These are phyloP conservation scores for Auricularia cornea DNA, from an alignment of 768 basidiomycete genomes.

Conservation along the genomic window DNA sequence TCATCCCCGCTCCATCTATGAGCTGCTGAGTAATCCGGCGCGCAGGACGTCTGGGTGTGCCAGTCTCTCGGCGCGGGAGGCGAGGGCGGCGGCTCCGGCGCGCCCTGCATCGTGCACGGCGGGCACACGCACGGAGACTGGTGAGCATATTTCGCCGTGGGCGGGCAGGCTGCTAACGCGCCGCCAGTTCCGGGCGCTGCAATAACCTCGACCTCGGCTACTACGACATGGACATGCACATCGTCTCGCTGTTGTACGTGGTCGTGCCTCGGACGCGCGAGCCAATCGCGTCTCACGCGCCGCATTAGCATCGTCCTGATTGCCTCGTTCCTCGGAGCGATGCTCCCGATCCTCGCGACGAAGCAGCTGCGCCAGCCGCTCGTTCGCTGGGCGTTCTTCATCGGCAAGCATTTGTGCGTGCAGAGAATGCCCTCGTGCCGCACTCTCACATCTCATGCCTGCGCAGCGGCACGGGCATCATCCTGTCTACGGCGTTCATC, in stretches of 20 bases:
- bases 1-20: too few relatives aligned
- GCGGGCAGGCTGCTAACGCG: too few relatives aligned
- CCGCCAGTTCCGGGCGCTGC: background rate
- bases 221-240: background rate
- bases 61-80: too few relatives aligned
- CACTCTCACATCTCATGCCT: too few relatives aligned
- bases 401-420: background rate
- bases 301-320: background rate
- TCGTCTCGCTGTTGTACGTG: background rate
- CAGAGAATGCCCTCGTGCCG: too few relatives aligned
- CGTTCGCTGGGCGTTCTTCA: background rate
- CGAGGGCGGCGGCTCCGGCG: too few relatives aligned
- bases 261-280: too few relatives aligned
- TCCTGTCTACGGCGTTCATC: background rate
- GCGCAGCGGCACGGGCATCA: background rate
- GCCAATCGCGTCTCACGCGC: too few relatives aligned
- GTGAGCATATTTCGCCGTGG: background rate
- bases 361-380: background rate
- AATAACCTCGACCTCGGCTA: background rate
- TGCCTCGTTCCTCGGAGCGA: background rate
- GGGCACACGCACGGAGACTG: background rate
- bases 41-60: too few relatives aligned
- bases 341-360: background rate
- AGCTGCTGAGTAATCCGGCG: too few relatives aligned
- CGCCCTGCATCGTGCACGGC: background rate